These are phyloP conservation scores for Penicillium salamii DNA, from an alignment of 495 filamentous ascomycete genomes.

Conservation along the genomic window DNA sequence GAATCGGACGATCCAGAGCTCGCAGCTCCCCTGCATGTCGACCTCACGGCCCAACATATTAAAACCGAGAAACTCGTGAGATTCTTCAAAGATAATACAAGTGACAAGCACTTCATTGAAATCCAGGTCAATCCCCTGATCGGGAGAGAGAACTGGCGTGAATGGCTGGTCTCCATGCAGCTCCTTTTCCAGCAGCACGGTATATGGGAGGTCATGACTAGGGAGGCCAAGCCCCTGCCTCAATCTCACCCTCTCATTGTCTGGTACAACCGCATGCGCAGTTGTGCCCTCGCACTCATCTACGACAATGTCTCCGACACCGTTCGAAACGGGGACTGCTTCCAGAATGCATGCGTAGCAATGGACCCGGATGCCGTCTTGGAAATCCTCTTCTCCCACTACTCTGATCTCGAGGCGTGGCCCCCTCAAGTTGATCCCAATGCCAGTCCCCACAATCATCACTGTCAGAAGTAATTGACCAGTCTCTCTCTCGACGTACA, in stretches of 20 bases:
- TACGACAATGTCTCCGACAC: conserved; percentile 6
- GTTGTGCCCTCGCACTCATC: conserved; percentile 5
- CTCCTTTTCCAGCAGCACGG: conserved; percentile 9
- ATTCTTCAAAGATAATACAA: conserved; percentile 5
- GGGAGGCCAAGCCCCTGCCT: background rate
- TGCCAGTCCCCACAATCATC: too few relatives aligned
- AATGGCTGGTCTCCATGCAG: conserved; percentile 2
- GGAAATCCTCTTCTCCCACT: conserved; percentile 1
- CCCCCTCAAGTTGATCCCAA: too few relatives aligned
- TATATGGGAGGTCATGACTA: conserved; percentile 5
- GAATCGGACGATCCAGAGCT: background rate
- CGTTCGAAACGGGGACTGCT: conserved; percentile 3
- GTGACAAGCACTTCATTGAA: conserved; percentile 12
- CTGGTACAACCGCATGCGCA: conserved; percentile 9
- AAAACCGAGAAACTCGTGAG: background rate
- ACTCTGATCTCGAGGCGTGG: background rate
- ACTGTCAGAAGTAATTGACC: too few relatives aligned
- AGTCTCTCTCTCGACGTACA: too few relatives aligned
- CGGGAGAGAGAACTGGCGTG: background rate
- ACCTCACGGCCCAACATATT: background rate
- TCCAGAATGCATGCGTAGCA: background rate
- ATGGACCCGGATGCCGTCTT: background rate
- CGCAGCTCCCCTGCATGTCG: background rate
- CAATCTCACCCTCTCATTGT: background rate
- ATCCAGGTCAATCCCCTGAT: background rate